A percentile compares a stretch with the other conserved stretches of the same genome.
Conservation (phyloP, 1,284 basidiomycete species). For the Fomitopsis schrenkii region DNA sequence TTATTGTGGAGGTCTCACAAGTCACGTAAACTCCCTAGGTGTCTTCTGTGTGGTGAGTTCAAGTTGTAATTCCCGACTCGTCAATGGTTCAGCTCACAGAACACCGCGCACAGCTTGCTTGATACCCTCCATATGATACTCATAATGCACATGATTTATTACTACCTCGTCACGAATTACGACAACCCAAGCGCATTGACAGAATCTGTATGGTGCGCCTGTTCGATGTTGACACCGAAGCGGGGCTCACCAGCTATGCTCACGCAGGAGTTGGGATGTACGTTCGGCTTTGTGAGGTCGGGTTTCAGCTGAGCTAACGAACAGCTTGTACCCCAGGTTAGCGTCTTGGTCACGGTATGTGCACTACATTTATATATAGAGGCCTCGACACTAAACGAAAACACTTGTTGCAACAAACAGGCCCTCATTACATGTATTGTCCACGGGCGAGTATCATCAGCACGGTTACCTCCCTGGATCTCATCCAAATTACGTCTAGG, state of each 20-base stretch:
- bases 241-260: background rate
- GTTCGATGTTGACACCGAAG: too few species aligned
- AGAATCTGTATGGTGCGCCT: background rate
- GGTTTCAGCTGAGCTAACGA: background rate
- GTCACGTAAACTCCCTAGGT: background rate
- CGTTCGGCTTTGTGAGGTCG: background rate
- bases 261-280: background rate
- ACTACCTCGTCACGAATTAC: constrained; percentile 2
- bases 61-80: too few species aligned
- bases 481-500: background rate
- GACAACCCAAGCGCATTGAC: background rate
- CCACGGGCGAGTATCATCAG: background rate
- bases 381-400: background rate
- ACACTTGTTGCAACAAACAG: background rate
- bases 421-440: background rate
- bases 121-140: constrained; percentile 4
- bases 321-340: background rate
- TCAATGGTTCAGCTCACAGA: background rate
- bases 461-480: background rate
- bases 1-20: too few species aligned
- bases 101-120: background rate
- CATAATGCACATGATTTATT: constrained; percentile 5
- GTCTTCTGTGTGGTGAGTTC: background rate
- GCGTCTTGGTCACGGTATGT: background rate
- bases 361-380: background rate